These are phyloP conservation scores for Wallacemonas collosoma DNA, from an alignment of 208 protist genomes.

Conservation along the genomic window DNA sequence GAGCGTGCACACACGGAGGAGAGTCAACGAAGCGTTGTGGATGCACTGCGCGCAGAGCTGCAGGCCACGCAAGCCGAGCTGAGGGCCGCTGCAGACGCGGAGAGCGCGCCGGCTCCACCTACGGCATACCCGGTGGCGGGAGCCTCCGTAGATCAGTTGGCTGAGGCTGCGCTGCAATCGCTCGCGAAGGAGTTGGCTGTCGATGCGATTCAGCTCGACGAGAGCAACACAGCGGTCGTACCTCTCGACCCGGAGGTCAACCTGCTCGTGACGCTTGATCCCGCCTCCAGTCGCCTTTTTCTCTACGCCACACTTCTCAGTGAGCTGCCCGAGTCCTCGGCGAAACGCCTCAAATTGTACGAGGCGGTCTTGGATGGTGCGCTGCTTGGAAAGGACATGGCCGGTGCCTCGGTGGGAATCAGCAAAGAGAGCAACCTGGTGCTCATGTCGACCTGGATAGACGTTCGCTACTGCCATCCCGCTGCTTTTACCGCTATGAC, in stretches of 20 bases:
- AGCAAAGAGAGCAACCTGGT: slow-evolving; percentile 63
- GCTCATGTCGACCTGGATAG: slow-evolving; percentile 69
- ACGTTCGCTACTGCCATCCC: slow-evolving; percentile 54
- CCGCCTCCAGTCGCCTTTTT: slow-evolving; percentile 61
- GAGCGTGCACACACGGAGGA: slow-evolving; percentile 31
- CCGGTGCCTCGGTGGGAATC: slow-evolving; percentile 73
- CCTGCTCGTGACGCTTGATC: slow-evolving; percentile 78
- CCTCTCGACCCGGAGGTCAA: slow-evolving; percentile 35
- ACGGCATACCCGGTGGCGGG: too few species aligned
- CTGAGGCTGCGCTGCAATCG: slow-evolving; percentile 21
- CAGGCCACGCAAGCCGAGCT: background rate
- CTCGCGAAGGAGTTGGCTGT: slow-evolving; percentile 35
- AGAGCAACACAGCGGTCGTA: slow-evolving; percentile 71
- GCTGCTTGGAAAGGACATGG: slow-evolving; percentile 78
- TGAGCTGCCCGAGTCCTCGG: slow-evolving; percentile 42
- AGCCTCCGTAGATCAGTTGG: slow-evolving; percentile 9
- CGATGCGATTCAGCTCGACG: slow-evolving; percentile 44
- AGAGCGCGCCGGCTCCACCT: too few species aligned
- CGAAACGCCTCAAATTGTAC: slow-evolving; percentile 53
- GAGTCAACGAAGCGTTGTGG: slow-evolving; percentile 37
- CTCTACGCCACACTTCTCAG: slow-evolving; percentile 78
- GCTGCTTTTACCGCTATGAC: slow-evolving; percentile 47
- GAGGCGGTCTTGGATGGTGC: slow-evolving; percentile 73
- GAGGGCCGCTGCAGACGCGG: background rate
- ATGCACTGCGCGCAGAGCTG: slow-evolving; percentile 41